These are phyloP conservation scores for Drechslerella dactyloides DNA, from an alignment of 2,329 filamentous ascomycete genomes.

Conservation along the genomic window DNA sequence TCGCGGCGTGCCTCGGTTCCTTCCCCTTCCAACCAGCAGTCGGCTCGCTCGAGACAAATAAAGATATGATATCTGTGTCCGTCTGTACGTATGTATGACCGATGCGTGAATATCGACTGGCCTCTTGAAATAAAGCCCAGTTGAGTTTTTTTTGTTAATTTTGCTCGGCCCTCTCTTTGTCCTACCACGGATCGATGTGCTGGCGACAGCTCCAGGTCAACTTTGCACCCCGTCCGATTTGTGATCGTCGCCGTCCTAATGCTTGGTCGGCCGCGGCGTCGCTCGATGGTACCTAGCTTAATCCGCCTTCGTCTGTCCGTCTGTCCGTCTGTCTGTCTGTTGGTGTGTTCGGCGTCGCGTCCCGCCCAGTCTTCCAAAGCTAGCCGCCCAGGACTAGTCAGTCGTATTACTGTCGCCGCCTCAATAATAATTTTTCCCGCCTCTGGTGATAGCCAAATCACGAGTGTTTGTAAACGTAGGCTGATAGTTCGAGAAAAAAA, in stretches of 20 bases:
- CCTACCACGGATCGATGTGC: no score
- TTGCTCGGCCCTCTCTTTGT: no score
- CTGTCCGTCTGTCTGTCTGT: background rate
- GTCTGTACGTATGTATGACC: no score
- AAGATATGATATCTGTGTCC: no score
- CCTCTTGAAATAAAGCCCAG: no score
- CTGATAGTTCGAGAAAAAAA: background rate
- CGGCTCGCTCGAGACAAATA: no score
- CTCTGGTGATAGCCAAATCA: background rate
- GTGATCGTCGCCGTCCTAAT: no score
- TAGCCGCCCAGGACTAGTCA: background rate
- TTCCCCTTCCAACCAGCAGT: background rate
- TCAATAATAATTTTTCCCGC: background rate
- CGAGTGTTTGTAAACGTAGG: no score
- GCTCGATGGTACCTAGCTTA: background rate
- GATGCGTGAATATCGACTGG: no score
- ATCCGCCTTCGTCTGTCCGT: background rate
- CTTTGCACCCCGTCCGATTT: no score
- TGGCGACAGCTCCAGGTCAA: no score
- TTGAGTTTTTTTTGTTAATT: no score
- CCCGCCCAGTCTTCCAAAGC: background rate
- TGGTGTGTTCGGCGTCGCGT: background rate
- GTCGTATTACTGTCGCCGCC: background rate
- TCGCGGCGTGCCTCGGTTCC: conserved; percentile 2
- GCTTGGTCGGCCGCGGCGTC: background rate